Base-by-base conservation (phyloP, 345 rosid genomes). In the Hirschfeldia incana region DNA sequence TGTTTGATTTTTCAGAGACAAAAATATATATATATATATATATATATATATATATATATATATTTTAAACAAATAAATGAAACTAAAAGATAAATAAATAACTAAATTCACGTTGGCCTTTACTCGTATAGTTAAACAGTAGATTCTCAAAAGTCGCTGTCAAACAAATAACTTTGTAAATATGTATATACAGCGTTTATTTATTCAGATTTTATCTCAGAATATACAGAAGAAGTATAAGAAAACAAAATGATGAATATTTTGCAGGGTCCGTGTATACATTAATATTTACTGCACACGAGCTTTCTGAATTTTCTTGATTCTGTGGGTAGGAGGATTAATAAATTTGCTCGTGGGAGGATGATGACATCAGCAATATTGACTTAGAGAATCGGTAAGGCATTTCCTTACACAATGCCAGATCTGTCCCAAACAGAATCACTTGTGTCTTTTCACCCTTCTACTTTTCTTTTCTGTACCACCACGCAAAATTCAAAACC, bases 391-490 rank as follows among this genome's bases (percentile, higher is more conserved):
- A 73, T 73, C 75, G 61, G 83, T 69, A 74, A 74, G 72, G 61
- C 49, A 53, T 61, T 27, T 73, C 55, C 77, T 73, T 73, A 65
- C 78, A 61, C 64, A 69, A 67, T 74, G 75, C 61, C 79, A 69
- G 62, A 69, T 80, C 79, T 80, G 79, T 53, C 79, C 72, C 67
- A 55, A 74, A 70, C 83, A 75, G 79, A 75, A 80, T 80, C 83
- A 32, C 9, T 70, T 80, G 32, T 75, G 79, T 80, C 79, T 69
- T 69, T 69, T 80, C 83, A 55, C 60, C 36, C 17, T 11, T 6
- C 12, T 49, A 21, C 13, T 15, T 33, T 26, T 28, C 36, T 61
- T 42, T 11, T 12, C 39, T n/a, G 36, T 67, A 49, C 57, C 57
- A 78, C 68, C 53, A 27, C 66, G 15, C 60, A 65, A 55, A 53